Base-by-base conservation (phyloP, 2,329 filamentous ascomycete genomes). In the Penicillium occitanis region DNA sequence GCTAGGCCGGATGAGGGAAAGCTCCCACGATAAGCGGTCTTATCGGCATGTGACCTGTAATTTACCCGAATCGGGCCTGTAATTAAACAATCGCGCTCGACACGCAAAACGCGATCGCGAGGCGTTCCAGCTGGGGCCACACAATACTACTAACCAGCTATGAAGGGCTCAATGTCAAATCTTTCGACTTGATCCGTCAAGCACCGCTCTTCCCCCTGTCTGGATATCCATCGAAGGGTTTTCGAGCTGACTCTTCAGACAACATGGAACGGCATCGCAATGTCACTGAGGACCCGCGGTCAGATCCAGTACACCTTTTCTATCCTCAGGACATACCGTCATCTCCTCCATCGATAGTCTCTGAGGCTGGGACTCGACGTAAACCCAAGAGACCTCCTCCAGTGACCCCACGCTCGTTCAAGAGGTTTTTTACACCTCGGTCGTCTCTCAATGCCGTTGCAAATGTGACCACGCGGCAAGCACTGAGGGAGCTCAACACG, bases 361-460 rank as follows among this genome's bases (percentile, higher is more conserved):
- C 77, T 40, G 76, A 79, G 71, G 71, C 72, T 70, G 76, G 73
- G 33, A 67, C 71, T 66, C 72, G 76, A 63, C 76, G 74, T 66
- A 79, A 78, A 70, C 75, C 73, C 62, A 77, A 77, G 72, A 82
- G 80, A 68, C 79, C 78, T 60, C 82, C 82, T 53, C 79, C 81
- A 33, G 78, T 84, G 40, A 84, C 82, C 13, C 82, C 82, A n/a
- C 78, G 81, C 59, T 81, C 81, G n/a, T 84, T 84, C 67, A 78
- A 76, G 63, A 77, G 79, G 42, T 84, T 84, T 69, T 84, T 84
- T 68, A 83, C 81, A n/a, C 82, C 82, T 42, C 76, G 80, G 33
- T 80, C 79, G 62, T 71, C 80, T 50, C 72, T 80, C 33, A 74
- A 76, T 68, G 73, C 70, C 48, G 73, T 40, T 10, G 22, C 70